A percentile compares a stretch with the other conserved stretches of the same genome.
Evolutionary conservation across 768 basidiomycete species (phyloP).

Genomic region (Podaxis sp.): DNA sequence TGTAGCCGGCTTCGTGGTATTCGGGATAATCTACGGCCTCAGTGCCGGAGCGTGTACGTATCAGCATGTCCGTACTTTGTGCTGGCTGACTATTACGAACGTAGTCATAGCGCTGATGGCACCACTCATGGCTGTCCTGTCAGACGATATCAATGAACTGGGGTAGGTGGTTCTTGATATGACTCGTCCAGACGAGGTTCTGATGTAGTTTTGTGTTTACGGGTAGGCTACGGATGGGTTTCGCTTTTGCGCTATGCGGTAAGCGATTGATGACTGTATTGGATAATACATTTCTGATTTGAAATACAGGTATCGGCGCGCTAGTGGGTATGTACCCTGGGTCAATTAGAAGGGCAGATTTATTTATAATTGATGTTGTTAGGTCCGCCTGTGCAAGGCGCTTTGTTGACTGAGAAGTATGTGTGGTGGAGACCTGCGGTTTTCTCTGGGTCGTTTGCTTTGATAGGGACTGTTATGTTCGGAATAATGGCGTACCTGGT

Average conservation of each 20-base stretch:
- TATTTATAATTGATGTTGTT: conserved; percentile 2
- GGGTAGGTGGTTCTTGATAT: conserved; percentile 7
- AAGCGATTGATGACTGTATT: not conserved
- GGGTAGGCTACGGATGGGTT: conserved; percentile 18
- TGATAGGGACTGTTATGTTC: conserved; percentile 2
- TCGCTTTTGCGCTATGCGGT: conserved; percentile 20
- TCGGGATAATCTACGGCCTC: conserved; percentile 42
- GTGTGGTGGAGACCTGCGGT: conserved; percentile 20
- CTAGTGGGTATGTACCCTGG: conserved; percentile 15
- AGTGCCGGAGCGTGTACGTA: conserved; percentile 25
- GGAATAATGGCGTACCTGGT: not conserved
- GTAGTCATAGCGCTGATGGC: conserved; percentile 18
- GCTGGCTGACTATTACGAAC: not conserved
- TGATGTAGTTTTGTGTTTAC: not conserved
- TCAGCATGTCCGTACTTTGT: not conserved
- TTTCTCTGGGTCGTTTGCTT: conserved; percentile 15
- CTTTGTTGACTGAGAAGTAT: conserved; percentile 14
- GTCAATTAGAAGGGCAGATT: not conserved
- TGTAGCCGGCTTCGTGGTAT: conserved; percentile 30
- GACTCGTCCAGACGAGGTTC: not conserved
- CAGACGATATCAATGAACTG: conserved; percentile 11
- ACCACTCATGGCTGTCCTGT: conserved; percentile 14
- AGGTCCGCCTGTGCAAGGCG: conserved; percentile 20
- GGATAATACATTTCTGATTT: not conserved
- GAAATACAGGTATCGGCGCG: conserved; percentile 14